Conservation (phyloP, 1,284 basidiomycete species). For the Malassezia japonica region DNA sequence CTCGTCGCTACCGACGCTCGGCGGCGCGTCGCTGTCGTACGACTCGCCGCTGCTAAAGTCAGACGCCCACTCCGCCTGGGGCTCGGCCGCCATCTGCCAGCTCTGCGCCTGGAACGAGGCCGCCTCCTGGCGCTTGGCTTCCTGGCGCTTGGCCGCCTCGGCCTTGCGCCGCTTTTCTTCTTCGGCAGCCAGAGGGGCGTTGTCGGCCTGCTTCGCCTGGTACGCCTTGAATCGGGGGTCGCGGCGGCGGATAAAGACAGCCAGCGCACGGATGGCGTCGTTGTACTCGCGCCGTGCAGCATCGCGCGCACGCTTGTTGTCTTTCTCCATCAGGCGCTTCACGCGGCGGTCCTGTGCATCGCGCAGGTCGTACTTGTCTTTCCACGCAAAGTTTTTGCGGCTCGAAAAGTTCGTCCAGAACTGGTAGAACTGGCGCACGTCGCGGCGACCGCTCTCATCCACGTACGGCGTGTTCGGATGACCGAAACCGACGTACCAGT, state of each 20-base stretch:
- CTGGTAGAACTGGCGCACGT: conserved; percentile 61
- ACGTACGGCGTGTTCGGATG: conserved; percentile 65
- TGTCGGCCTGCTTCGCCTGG: conserved; percentile 46
- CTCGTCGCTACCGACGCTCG: conserved; percentile 10
- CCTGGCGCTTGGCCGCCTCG: conserved; percentile 49
- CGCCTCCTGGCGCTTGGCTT: conserved; percentile 51
- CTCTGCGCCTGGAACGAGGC: conserved; percentile 53
- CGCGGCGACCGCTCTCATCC: conserved; percentile 25
- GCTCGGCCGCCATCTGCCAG: conserved; percentile 33
- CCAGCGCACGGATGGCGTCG: conserved; percentile 67
- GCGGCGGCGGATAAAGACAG: conserved; percentile 77
- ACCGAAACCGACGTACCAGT: conserved; percentile 65
- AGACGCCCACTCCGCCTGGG: conserved; percentile 11
- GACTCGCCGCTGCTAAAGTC: conserved; percentile 28
- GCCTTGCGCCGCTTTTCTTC: conserved; percentile 27
- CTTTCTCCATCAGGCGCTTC: conserved; percentile 79
- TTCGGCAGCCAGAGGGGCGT: conserved; percentile 55
- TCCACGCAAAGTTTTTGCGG: conserved; percentile 81
- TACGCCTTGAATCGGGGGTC: conserved; percentile 75
- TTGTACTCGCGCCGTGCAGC: conserved; percentile 84
- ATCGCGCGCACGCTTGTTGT: conserved; percentile 84
- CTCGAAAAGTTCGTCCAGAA: conserved; percentile 80
- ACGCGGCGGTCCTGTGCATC: conserved; percentile 79
- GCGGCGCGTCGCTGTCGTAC: conserved; percentile 1
- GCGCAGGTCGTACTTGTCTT: conserved; percentile 68